phyloP scores from a whole-genome alignment of 192 early-diverging fungal species.

The Entomortierella parvispora region DNA sequence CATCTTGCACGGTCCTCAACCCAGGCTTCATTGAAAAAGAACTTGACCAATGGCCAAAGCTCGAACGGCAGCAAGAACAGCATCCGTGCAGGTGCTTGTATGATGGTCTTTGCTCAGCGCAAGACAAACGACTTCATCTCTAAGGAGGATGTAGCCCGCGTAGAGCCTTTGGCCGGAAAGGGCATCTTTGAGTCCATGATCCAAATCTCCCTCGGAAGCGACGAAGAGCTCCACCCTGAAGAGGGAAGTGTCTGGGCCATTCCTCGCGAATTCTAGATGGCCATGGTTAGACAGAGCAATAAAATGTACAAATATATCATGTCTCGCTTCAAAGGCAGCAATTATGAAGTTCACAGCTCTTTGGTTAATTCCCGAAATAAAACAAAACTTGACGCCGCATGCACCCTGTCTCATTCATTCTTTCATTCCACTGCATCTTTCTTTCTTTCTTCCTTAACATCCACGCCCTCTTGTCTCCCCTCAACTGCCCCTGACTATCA shows the following conservation, averaged over 20 bases:
- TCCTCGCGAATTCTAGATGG: not conserved
- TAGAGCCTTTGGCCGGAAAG: conserved; percentile 68
- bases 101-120: conserved; percentile 89
- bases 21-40: conserved; percentile 15
- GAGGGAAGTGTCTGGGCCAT: conserved; percentile 60
- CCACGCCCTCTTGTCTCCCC: not conserved
- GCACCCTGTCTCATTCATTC: not conserved
- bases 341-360: too few species aligned
- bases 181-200: conserved; percentile 73
- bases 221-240: conserved; percentile 45
- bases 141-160: conserved; percentile 56
- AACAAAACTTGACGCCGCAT: too few species aligned
- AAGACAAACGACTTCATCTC: conserved; percentile 73
- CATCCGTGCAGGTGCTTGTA: conserved; percentile 78
- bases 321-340: too few species aligned
- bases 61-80: conserved; percentile 35
- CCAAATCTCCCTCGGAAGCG: conserved; percentile 37
- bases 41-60: not conserved
- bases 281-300: too few species aligned
- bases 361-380: too few species aligned
- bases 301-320: too few species aligned
- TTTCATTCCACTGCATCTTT: not conserved
- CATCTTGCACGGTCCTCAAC: conserved; percentile 74
- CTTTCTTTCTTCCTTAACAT: not conserved
- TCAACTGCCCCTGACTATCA: too few species aligned